phyloP scores from a whole-genome alignment of 257 asterid genomes.

The Euphrasia confusa region DNA sequence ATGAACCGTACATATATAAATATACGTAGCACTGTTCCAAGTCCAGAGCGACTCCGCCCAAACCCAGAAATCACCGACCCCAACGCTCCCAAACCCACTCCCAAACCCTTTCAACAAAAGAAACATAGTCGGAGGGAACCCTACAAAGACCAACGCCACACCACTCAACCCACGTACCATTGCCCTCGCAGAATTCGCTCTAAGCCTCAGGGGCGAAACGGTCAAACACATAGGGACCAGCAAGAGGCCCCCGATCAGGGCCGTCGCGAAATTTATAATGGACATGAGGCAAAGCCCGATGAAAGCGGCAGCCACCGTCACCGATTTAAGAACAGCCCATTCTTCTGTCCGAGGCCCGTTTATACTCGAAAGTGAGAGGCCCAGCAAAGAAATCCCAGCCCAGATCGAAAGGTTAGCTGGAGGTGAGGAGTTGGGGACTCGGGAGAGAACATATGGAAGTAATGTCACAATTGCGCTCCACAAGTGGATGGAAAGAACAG shows the following conservation, averaged over 20 bases:
- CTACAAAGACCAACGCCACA: constrained; percentile 35
- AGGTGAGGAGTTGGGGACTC: constrained; percentile 49
- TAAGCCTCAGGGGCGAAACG: constrained; percentile 53
- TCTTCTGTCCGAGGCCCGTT: constrained; percentile 33
- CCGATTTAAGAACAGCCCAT: constrained; percentile 72
- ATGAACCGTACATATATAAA: constrained; percentile 73
- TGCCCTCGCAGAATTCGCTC: constrained; percentile 30
- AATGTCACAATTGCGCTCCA: constrained; percentile 68
- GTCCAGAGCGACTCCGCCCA: constrained; percentile 83
- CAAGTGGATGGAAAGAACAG: constrained; percentile 57
- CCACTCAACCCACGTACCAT: constrained; percentile 38
- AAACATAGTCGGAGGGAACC: constrained; percentile 56
- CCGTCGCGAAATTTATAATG: constrained; percentile 83
- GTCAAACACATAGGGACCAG: constrained; percentile 83
- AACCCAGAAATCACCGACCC: constrained; percentile 68
- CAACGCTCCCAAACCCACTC: constrained; percentile 42
- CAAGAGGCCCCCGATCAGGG: constrained; percentile 78
- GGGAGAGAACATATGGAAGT: constrained; percentile 53
- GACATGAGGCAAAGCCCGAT: constrained; percentile 89
- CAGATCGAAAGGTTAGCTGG: constrained; percentile 44
- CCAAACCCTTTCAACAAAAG: constrained; percentile 47
- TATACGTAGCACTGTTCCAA: constrained; percentile 92
- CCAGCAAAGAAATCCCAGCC: constrained; percentile 39
- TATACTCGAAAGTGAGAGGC: constrained; percentile 34
- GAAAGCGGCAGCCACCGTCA: constrained; percentile 65